phyloP scores from a whole-genome alignment of 2,329 filamentous ascomycete species.

The Xylariaceae sp. region DNA sequence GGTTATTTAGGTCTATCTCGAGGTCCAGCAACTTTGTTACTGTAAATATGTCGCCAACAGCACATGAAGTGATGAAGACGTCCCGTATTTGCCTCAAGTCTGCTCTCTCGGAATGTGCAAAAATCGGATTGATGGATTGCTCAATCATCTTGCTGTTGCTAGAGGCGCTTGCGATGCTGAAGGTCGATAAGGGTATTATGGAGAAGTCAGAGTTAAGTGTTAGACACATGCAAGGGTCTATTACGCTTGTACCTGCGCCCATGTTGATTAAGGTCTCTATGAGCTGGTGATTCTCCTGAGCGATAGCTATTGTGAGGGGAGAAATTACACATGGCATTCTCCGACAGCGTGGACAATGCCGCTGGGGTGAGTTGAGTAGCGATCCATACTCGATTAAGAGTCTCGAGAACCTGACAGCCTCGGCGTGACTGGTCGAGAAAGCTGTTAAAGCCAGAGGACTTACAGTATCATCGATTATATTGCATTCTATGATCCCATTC shows the following conservation, averaged over 20 bases:
- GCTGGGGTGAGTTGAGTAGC: neutral
- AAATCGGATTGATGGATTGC: neutral
- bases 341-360: neutral
- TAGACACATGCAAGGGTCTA: too few species aligned
- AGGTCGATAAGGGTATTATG: neutral
- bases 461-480: too few species aligned
- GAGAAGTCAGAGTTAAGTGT: too few species aligned
- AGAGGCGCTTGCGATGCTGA: neutral
- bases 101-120: neutral
- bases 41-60: neutral
- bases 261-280: neutral
- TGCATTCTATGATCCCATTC: too few species aligned
- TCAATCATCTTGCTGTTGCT: neutral
- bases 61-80: neutral
- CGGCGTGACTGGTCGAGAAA: neutral
- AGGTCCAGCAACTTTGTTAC: neutral
- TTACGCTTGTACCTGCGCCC: neutral
- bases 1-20: neutral
- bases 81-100: neutral
- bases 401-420: neutral
- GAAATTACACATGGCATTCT: neutral
- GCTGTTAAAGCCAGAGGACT: neutral
- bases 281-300: neutral
- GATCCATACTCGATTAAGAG: neutral
- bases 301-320: neutral